phyloP scores from a whole-genome alignment of 441 rosid genomes.

The Geranium incanum region DNA sequence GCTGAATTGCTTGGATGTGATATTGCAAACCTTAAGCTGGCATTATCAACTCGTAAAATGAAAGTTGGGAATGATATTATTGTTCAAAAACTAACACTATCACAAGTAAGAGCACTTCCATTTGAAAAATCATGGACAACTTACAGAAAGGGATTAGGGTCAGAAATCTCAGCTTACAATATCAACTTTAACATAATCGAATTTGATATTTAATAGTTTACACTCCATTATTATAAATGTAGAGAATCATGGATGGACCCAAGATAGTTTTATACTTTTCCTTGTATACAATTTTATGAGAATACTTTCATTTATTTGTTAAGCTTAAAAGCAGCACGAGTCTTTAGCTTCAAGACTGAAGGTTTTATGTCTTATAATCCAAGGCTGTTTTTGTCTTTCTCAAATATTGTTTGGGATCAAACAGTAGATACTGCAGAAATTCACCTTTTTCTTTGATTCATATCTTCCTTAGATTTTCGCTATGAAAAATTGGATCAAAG shows the following conservation, averaged over 20 bases:
- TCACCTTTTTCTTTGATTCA: background rate
- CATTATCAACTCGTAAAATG: constrained; percentile 90
- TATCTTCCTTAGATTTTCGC: background rate
- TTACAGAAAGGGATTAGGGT: background rate
- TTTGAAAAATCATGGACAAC: background rate
- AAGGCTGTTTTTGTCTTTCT: background rate
- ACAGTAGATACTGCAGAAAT: background rate
- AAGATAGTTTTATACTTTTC: background rate
- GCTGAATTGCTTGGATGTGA: constrained; percentile 80
- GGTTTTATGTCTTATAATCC: constrained; percentile 1
- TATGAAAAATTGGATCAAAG: background rate
- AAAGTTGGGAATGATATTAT: constrained; percentile 88
- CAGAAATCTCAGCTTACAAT: background rate
- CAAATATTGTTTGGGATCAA: background rate
- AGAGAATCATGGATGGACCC: background rate
- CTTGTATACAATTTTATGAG: background rate
- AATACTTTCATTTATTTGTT: background rate
- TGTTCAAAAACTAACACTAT: constrained; percentile 73
- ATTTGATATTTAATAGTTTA: background rate
- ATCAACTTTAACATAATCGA: background rate
- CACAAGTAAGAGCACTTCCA: constrained; percentile 54
- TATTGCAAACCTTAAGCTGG: constrained; percentile 54
- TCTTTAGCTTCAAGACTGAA: background rate
- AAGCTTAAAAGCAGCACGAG: background rate
- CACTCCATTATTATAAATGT: background rate